Conservation (phyloP, 805 yeast genomes). For the Schwanniomyces sp. region DNA sequence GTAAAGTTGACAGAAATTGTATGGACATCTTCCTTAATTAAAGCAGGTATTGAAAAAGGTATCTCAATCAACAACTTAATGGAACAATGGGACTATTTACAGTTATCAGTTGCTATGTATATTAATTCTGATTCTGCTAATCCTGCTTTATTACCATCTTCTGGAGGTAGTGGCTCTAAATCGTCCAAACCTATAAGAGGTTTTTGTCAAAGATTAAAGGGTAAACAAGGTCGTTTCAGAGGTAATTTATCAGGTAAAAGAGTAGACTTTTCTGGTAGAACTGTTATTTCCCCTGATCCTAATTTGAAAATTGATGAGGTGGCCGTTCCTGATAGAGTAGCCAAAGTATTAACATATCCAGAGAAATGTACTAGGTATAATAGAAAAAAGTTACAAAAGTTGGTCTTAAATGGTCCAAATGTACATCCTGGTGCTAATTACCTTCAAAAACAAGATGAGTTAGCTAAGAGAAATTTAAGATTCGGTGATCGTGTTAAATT, state of each 20-base stretch:
- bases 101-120: conserved; percentile 94
- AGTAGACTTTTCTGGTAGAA: conserved; percentile 97
- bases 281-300: conserved; percentile 98
- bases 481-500: conserved; percentile 82
- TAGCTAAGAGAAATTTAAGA: conserved; percentile 81
- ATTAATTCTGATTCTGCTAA: conserved; percentile 93
- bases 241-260: conserved; percentile 98
- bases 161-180: conserved; percentile 54
- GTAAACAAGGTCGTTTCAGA: conserved; percentile 98
- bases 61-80: conserved; percentile 87
- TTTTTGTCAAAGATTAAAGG: conserved; percentile 94
- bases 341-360: conserved; percentile 93
- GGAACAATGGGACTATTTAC: conserved; percentile 99
- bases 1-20: conserved; percentile 95
- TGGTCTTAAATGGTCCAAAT: conserved; percentile 82
- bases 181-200: conserved; percentile 83
- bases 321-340: conserved; percentile 97
- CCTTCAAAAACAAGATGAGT: conserved; percentile 77
- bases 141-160: conserved; percentile 74
- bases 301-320: conserved; percentile 93
- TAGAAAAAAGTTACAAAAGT: conserved; percentile 67
- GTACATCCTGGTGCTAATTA: conserved; percentile 97
- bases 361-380: conserved; percentile 92
- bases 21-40: conserved; percentile 91
- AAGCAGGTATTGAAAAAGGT: conserved; percentile 95